phyloP scores from a whole-genome alignment of 176 grass and related monocot species.

The Secale cereale region DNA sequence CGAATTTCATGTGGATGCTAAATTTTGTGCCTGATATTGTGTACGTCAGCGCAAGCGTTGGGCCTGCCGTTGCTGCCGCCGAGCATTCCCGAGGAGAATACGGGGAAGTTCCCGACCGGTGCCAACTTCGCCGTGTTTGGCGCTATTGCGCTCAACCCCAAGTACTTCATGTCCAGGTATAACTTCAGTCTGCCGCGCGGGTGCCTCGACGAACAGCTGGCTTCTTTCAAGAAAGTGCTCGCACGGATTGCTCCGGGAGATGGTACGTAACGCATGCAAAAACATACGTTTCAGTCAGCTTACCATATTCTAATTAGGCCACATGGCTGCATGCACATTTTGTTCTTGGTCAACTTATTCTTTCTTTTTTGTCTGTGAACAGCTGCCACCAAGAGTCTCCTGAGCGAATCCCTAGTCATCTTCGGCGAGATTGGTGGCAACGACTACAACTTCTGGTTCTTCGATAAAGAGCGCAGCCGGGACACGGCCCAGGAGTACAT shows the following conservation, averaged over 20 bases:
- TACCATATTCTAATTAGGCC: not conserved
- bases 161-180: conserved; percentile 17
- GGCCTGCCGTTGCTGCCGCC: conserved; percentile 33
- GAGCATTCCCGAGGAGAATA: conserved; percentile 22
- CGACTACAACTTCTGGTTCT: conserved; percentile 49
- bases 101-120: conserved; percentile 38
- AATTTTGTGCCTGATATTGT: not conserved
- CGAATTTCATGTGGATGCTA: not conserved
- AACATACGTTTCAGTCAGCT: not conserved
- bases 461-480: not conserved
- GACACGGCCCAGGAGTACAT: not conserved
- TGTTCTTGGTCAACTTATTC: not conserved
- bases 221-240: conserved; percentile 46
- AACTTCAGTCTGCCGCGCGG: not conserved
- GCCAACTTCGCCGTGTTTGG: conserved; percentile 56
- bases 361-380: not conserved
- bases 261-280: not conserved
- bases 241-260: conserved; percentile 32
- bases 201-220: conserved; percentile 33
- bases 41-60: conserved; percentile 61
- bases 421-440: conserved; percentile 61
- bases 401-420: conserved; percentile 27
- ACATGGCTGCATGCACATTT: no score
- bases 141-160: conserved; percentile 27
- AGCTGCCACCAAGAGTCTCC: conserved; percentile 10